Evolutionary conservation across 2,329 filamentous ascomycete genomes (phyloP).

Genomic region (Verticillium dahliae): DNA sequence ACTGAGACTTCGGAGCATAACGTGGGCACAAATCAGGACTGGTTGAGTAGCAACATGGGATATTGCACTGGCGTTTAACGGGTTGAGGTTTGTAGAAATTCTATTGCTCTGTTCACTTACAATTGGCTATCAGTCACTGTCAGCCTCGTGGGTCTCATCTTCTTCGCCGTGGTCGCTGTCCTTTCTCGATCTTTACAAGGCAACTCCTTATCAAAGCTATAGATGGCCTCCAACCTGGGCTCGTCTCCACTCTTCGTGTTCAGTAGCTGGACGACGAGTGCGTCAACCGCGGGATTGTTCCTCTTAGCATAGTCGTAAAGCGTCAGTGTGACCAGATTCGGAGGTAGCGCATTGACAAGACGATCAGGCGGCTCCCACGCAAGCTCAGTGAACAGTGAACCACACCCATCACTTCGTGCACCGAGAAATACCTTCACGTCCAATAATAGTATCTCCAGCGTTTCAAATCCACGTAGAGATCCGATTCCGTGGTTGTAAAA

Average conservation of each 20-base stretch:
- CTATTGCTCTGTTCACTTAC: too few relatives aligned
- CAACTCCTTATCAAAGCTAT: neutral
- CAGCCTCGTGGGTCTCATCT: neutral
- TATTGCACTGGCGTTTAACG: neutral
- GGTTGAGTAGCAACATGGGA: neutral
- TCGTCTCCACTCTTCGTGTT: neutral
- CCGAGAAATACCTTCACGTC: neutral
- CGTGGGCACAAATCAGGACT: neutral
- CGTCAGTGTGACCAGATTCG: slow-evolving; percentile 7
- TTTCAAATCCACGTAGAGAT: slow-evolving; percentile 3
- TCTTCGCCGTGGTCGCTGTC: neutral
- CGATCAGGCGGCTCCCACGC: neutral
- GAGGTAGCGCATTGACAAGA: slow-evolving; percentile 7
- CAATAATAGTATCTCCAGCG: slow-evolving; percentile 5
- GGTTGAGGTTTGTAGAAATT: too few relatives aligned
- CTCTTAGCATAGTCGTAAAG: slow-evolving; percentile 10
- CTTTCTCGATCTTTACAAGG: neutral
- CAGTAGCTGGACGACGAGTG: slow-evolving; percentile 5
- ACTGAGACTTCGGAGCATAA: neutral
- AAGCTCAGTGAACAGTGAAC: neutral
- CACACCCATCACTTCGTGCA: neutral
- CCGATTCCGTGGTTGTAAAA: slow-evolving; percentile 5
- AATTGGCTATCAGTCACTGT: too few relatives aligned
- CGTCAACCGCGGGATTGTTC: neutral
- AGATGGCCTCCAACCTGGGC: slow-evolving; percentile 3